These are phyloP conservation scores for Barnettozyma hawaiiensis DNA, from an alignment of 1,139 yeast genomes.

Conservation along the genomic window DNA sequence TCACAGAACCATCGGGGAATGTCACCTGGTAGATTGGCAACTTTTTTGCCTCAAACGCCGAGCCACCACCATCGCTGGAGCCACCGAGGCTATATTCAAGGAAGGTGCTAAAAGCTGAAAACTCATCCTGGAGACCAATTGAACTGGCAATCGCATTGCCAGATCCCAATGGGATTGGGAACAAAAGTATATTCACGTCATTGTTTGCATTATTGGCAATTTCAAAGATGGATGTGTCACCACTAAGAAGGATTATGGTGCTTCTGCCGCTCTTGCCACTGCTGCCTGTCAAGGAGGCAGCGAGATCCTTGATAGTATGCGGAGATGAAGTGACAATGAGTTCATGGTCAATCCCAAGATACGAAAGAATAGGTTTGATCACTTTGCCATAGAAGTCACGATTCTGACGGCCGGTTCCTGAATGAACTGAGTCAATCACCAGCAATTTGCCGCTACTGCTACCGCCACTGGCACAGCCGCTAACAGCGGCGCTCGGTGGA, in stretches of 20 bases:
- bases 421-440: constrained; percentile 49
- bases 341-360: constrained; percentile 32
- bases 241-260: constrained; percentile 58
- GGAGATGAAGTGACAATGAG: constrained; percentile 38
- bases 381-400: constrained; percentile 40
- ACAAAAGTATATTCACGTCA: constrained; percentile 30
- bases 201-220: constrained; percentile 50
- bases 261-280: constrained; percentile 33
- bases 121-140: constrained; percentile 39
- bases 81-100: constrained; percentile 37
- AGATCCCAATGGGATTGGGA: constrained; percentile 73
- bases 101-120: constrained; percentile 30
- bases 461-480: no score
- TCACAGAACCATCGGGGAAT: constrained; percentile 45
- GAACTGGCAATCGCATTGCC: constrained; percentile 80
- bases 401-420: constrained; percentile 48
- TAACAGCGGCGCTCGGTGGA: no score
- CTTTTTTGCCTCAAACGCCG: constrained; percentile 26
- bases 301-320: constrained; percentile 34
- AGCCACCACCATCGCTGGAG: no score
- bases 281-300: constrained; percentile 22
- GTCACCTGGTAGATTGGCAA: constrained; percentile 50
- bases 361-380: constrained; percentile 41
- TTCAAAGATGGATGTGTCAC: constrained; percentile 82
- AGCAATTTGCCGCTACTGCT: constrained; percentile 12